Percentiles rank a stretch among this genome's conserved stretches.
phyloP scores from a whole-genome alignment of 768 basidiomycete species.

The Lentinula sp. region DNA sequence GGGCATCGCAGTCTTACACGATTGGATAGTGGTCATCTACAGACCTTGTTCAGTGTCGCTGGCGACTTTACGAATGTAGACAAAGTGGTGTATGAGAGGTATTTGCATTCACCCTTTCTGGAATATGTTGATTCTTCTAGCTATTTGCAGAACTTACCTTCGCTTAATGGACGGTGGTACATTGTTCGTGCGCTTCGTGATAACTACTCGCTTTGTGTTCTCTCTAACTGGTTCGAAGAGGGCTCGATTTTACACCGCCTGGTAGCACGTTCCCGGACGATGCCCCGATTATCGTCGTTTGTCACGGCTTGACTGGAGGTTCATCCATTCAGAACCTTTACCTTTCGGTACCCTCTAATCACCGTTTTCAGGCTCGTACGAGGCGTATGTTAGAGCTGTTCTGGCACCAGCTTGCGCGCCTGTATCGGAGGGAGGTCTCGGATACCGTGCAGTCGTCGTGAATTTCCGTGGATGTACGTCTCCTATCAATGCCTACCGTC shows the following conservation, averaged over 20 bases:
- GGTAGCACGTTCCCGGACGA: neutral
- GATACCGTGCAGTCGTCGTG: slow-evolving; percentile 85
- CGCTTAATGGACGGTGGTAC: slow-evolving; percentile 31
- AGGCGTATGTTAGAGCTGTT: slow-evolving; percentile 83
- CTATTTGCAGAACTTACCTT: slow-evolving; percentile 22
- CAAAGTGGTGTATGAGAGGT: slow-evolving; percentile 29
- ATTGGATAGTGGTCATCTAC: slow-evolving; percentile 26
- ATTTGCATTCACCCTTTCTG: neutral
- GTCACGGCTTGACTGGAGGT: slow-evolving; percentile 12
- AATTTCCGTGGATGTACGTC: slow-evolving; percentile 89
- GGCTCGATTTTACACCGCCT: slow-evolving; percentile 31
- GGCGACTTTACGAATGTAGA: slow-evolving; percentile 31
- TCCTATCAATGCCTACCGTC: neutral
- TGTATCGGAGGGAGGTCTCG: slow-evolving; percentile 75
- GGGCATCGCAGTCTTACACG: neutral
- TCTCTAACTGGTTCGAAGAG: slow-evolving; percentile 15
- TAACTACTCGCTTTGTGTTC: neutral
- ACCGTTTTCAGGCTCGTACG: slow-evolving; percentile 62
- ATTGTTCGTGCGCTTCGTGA: slow-evolving; percentile 19
- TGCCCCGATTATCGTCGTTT: slow-evolving; percentile 23
- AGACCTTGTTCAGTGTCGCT: slow-evolving; percentile 25
- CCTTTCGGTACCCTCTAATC: neutral
- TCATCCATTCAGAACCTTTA: neutral
- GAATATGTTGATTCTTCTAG: neutral
- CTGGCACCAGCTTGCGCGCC: slow-evolving; percentile 68